These are phyloP conservation scores for Salix udensis DNA, from an alignment of 345 rosid species.

Conservation along the genomic window DNA sequence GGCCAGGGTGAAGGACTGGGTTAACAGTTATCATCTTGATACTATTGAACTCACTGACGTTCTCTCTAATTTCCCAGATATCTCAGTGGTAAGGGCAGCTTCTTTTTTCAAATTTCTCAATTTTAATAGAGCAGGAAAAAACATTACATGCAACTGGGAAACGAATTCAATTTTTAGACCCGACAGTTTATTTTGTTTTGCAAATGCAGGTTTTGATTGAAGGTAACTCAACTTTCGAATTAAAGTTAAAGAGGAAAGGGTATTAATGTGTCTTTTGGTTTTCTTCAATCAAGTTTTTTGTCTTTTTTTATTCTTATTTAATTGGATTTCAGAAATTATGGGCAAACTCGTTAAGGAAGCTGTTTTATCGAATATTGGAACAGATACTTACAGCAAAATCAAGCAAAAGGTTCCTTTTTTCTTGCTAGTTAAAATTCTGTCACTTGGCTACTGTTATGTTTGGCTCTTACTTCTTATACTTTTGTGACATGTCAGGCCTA, in stretches of 20 bases:
- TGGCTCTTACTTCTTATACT: slow-evolving; percentile 1
- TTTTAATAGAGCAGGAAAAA: neutral
- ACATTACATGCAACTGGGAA: neutral
- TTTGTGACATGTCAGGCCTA: slow-evolving; percentile 33
- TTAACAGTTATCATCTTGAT: slow-evolving; percentile 44
- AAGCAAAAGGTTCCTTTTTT: slow-evolving; percentile 50
- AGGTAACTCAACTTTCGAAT: slow-evolving; percentile 46
- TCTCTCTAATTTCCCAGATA: slow-evolving; percentile 76
- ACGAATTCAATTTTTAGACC: neutral
- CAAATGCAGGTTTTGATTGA: slow-evolving; percentile 67
- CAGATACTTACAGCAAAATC: slow-evolving; percentile 55
- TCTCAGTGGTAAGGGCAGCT: slow-evolving; percentile 57
- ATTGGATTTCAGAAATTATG: slow-evolving; percentile 64
- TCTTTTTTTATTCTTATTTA: slow-evolving; percentile 2
- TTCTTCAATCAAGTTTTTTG: slow-evolving; percentile 1
- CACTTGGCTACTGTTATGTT: neutral
- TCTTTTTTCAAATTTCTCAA: neutral
- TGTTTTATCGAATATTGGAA: slow-evolving; percentile 50
- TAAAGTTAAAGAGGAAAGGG: slow-evolving; percentile 12
- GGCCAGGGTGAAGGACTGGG: slow-evolving; percentile 80
- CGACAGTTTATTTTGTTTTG: neutral
- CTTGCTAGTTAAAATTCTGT: neutral
- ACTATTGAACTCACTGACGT: slow-evolving; percentile 62
- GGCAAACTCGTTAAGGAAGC: slow-evolving; percentile 74
- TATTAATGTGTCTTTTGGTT: slow-evolving; percentile 4